Conservation (phyloP, 176 grass and related monocot genomes). For the Oryza punctata region DNA sequence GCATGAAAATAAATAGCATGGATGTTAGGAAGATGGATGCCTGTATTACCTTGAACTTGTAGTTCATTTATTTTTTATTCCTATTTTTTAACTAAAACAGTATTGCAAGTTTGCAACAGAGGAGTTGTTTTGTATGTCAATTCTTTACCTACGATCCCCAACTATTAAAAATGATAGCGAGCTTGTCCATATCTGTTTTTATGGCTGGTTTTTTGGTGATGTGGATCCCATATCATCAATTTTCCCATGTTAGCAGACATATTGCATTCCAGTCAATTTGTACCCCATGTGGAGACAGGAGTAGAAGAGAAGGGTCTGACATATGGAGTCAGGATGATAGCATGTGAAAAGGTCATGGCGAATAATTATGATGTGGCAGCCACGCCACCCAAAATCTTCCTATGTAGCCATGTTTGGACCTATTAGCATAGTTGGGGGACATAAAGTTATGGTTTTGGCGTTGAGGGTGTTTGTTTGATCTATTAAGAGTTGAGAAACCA, state of each 20-base stretch:
- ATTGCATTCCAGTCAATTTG: neutral
- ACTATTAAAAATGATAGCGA: neutral
- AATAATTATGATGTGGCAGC: neutral
- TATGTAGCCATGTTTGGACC: neutral
- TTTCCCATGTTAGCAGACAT: neutral
- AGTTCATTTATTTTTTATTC: neutral
- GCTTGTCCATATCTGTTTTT: neutral
- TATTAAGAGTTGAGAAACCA: neutral
- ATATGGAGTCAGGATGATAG: neutral
- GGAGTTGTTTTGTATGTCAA: neutral
- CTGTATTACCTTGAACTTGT: conserved; percentile 28
- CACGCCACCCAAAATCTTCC: neutral
- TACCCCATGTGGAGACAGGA: neutral
- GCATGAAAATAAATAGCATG: neutral
- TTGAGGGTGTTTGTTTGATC: neutral
- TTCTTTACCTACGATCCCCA: neutral
- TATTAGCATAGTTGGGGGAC: neutral
- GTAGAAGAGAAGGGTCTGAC: neutral
- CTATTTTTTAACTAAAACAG: neutral
- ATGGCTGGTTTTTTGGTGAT: neutral
- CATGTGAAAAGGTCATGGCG: neutral
- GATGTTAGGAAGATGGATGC: neutral
- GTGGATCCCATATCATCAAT: neutral
- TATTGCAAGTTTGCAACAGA: neutral
- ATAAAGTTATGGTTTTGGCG: too few relatives aligned